Base-by-base conservation (phyloP, 2,329 filamentous ascomycete genomes). In the Aspergillaceae sp. region DNA sequence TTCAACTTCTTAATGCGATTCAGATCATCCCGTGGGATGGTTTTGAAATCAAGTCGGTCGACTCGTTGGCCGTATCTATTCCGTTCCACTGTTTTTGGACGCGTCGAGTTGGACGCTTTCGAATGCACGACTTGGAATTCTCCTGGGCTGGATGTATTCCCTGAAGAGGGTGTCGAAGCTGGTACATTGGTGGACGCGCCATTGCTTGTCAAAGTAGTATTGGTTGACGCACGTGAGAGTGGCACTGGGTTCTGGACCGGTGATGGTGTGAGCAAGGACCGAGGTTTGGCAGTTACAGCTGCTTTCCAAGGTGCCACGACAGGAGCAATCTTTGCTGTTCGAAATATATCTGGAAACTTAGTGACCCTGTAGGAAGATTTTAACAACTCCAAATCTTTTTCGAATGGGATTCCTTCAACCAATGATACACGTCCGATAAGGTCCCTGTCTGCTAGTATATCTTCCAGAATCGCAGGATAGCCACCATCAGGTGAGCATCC, bases 1-100 rank as follows among this genome's bases (percentile, higher is more conserved):
- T 83, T 82, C 51, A 81, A 61, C 61, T 76, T 78, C 64, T 82
- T 82, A 53, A 83, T 65, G 19, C 77, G 74, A 53, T 76, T 74
- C 41, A 82, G 69, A 49, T 80, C 77, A 11, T 77, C 70, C 48
- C 76, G 67, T 42, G 69, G 68, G 64, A 69, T 80, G 63, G 60
- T 74, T 72, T 63, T 74, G 63, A 62, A 71, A 56, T 59, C 71
- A 54, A 61, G 70, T 55, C 65, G 64, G 56, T 83, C 80, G 46
- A 83, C 70, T 46, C 80, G 77, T 56, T 82, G 78, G 34, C 78
- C 78, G 48, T 69, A 65, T 48, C 75, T 76, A 61, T 83, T 83
- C 50, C 77, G 75, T 40, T 74, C 69, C 46, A 82, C 73, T 9
- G 52, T 50, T 26, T 61, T 57, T 49, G 60, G 56, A 51, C 66